phyloP scores from a whole-genome alignment of 306 rosid species.

The Cicer bijugum region DNA sequence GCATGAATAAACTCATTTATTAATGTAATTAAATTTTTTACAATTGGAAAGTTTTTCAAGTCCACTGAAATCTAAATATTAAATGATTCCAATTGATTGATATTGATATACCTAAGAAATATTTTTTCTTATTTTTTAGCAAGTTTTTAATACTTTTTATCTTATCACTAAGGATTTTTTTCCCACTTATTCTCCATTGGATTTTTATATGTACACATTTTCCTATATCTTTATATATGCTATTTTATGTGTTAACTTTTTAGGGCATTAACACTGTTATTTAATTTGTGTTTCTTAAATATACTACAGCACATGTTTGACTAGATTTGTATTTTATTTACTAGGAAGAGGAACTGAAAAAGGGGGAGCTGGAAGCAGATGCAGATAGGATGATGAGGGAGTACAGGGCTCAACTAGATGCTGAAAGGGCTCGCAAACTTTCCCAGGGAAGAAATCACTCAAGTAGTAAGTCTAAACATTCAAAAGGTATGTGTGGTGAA shows the following conservation, averaged over 20 bases:
- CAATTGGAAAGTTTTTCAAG: too few relatives aligned
- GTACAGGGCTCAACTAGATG: constrained; percentile 97
- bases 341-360: constrained; percentile 90
- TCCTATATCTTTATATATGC: constrained; percentile 5
- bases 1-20: neutral
- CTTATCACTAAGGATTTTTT: neutral
- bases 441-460: constrained; percentile 91
- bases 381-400: constrained; percentile 96
- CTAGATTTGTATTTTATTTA: constrained; percentile 41
- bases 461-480: constrained; percentile 64
- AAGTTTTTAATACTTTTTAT: neutral
- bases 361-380: constrained; percentile 95
- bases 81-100: neutral
- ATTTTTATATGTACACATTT: constrained; percentile 6
- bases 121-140: neutral
- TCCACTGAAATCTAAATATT: too few relatives aligned
- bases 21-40: neutral
- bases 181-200: neutral
- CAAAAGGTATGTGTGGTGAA: constrained; percentile 63
- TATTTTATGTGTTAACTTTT: constrained; percentile 29
- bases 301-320: neutral
- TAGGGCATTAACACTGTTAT: constrained; percentile 4
- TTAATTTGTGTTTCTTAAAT: constrained; percentile 33
- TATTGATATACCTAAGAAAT: neutral
- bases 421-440: constrained; percentile 90